Conservation (phyloP, 2,329 filamentous ascomycete genomes). For the Calonectria pteridis region DNA sequence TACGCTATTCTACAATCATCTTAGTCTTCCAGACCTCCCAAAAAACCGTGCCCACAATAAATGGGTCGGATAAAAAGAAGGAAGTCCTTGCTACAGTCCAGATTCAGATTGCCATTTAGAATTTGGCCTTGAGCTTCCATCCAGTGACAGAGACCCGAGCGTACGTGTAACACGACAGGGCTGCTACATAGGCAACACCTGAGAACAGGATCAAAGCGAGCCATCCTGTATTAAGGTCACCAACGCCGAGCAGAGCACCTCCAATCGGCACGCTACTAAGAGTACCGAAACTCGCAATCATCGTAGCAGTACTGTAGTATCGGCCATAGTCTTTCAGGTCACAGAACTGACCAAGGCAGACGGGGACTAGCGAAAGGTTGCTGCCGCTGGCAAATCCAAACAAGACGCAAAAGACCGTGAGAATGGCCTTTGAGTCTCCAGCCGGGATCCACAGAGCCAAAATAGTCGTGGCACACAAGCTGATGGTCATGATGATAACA, state of each 20-base stretch:
- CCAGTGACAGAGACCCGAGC: background rate
- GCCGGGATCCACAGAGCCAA: conserved; percentile 80
- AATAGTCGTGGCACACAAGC: conserved; percentile 65
- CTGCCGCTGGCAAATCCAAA: conserved; percentile 86
- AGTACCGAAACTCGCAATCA: conserved; percentile 80
- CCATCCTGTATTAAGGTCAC: conserved; percentile 49
- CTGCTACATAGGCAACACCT: conserved; percentile 48
- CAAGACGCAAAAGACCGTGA: conserved; percentile 76
- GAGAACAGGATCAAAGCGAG: conserved; percentile 54
- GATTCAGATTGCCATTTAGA: background rate
- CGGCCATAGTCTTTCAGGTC: conserved; percentile 80
- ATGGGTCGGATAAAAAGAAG: background rate
- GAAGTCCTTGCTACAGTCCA: background rate
- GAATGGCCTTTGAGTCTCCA: conserved; percentile 63
- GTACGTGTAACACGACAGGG: background rate
- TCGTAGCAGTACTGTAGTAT: conserved; percentile 83
- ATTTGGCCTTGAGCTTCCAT: background rate
- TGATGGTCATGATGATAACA: conserved; percentile 77
- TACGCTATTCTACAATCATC: background rate
- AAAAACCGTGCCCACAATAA: background rate
- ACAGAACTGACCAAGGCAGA: conserved; percentile 86
- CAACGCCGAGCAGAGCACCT: conserved; percentile 51
- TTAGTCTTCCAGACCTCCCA: background rate
- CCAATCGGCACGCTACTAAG: conserved; percentile 61
- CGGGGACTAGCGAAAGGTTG: conserved; percentile 82